Evolutionary conservation across 2,329 filamentous ascomycete genomes (phyloP), one percentile per base, ranked within the genome.

Genomic region (Escovopsis sp.): DNA sequence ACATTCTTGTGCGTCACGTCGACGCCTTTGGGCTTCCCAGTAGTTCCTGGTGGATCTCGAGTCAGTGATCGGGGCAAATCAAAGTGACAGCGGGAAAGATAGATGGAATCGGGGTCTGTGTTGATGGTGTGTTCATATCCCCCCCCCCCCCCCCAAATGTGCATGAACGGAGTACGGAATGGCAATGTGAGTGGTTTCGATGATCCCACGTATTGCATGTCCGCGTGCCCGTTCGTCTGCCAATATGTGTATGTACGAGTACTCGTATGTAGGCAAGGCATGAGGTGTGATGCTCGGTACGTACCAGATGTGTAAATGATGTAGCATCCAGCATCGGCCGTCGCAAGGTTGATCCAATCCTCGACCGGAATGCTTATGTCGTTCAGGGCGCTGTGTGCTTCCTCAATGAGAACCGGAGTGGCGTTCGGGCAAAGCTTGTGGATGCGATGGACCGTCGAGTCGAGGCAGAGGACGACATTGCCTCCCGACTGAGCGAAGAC

Each of bases 21-120:
- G 8, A 77, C 72, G 1, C 73, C 73, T 50, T 77, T 77, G 2
- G 72, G 72, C 20, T 63, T 64, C 6, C 72, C 72, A 0, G 73
- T 76, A 12, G 72, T 77, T 33, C 61, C 61, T 64, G 43, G 39
- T 27, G 24, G 20, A 30, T 9, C 29, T 36, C 31, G 13, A 34
- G 34, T 45, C 27, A 42, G 43, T 15, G 29, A 38, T 29, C 15
- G 40, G 42, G 35, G 32, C 40, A 30, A 30, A 30, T 30, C 27
- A 30, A 30, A 30, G 27, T 30, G 27, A 30, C 27, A 30, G 27
- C 27, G 27, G 27, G 27, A 30, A 11, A 35, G 35, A n/a, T 37
- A 35, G 10, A 24, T 32, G n/a, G 15, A 35, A 35, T 35, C 31
- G 34, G 31, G 16, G 7, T 24, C 24, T 14, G 35, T 30, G 41